phyloP scores from a whole-genome alignment of 305 asterid species.

The Fraxinus xanthoxyloides region DNA sequence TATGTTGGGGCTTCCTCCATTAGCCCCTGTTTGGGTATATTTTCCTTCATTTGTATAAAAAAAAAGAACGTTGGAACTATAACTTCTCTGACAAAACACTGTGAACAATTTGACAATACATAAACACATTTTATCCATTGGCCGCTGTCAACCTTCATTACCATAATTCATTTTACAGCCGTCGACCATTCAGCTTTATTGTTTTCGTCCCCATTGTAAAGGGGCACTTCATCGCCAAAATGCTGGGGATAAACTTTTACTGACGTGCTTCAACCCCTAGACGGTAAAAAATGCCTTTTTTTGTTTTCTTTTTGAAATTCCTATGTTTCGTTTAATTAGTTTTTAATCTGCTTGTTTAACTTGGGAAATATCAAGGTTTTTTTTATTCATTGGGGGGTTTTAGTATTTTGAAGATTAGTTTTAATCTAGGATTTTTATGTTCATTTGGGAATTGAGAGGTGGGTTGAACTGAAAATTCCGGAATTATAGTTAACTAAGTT shows the following conservation, averaged over 20 bases:
- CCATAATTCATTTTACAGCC: too few relatives aligned
- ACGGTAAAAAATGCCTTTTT: constrained; percentile 25
- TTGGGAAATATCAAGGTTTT: constrained; percentile 2
- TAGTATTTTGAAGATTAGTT: constrained; percentile 14
- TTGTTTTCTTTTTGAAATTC: neutral
- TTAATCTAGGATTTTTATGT: constrained; percentile 4
- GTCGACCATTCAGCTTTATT: constrained; percentile 14
- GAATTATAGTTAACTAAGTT: neutral
- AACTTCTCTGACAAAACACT: too few relatives aligned
- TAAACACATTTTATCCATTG: too few relatives aligned
- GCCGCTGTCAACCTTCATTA: too few relatives aligned
- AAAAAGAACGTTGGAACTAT: too few relatives aligned
- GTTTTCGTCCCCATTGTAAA: constrained; percentile 17
- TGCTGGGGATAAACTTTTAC: constrained; percentile 33
- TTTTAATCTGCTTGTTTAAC: constrained; percentile 6
- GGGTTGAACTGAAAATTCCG: constrained; percentile 18
- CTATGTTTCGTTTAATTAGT: neutral
- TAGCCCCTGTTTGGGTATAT: too few relatives aligned
- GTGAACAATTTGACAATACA: too few relatives aligned
- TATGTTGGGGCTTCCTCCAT: too few relatives aligned
- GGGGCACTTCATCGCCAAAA: constrained; percentile 21
- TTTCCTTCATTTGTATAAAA: too few relatives aligned
- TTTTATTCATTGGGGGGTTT: constrained; percentile 16
- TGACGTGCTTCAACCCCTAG: constrained; percentile 27
- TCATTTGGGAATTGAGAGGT: constrained; percentile 12